Evolutionary conservation across 164 flowering plant species (phyloP), one percentile per base, ranked within the genome.

Genomic region (Stephania cephalantha): DNA sequence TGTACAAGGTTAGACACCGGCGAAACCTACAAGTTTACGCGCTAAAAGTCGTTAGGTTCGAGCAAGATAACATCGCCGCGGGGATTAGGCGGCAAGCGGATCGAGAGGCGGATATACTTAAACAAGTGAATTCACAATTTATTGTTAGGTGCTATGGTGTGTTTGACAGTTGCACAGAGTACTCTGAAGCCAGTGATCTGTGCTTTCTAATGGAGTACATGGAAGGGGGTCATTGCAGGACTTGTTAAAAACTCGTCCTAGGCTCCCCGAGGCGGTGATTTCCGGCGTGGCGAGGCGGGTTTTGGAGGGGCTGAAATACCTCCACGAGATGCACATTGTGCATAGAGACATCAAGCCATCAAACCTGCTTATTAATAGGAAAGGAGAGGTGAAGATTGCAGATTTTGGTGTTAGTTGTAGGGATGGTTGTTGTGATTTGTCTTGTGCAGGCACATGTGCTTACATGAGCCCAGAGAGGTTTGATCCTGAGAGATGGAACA

Each of bases 261-360:
- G 73, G 48, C 74, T 87, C 13, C 74, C 85, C 0, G 91, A 90
- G 77, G 61, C 68, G 7, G 77, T 69, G 0, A 77, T 90, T 11
- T 78, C 87, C 8, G 70, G 72, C 18, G 55, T 87, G 55, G 87
- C 86, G 0, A 45, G 58, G 9, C 75, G 83, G 46, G 86, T 88
- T 6, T 69, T 88, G 70, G 74, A 80, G 70, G 93, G 93, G 10
- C 72, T 90, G 35, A 48, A 45, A 7, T 88, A 90, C 70, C 74
- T 90, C 13, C 93, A 90, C 20, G 84, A 74, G 7, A 65, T 80
- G 78, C 65, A 77, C 44, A 85, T 90, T 10, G 88, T 88, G 15
- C 93, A 90, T 45, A 68, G 90, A n/a, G 91, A 90, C 70, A 83
- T 90, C 25, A 90, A 90, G 72, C 93, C 93, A 2, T 85, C 93